Conservation (phyloP, 768 basidiomycete species). For the Rubroboletus pulcherrimus region DNA sequence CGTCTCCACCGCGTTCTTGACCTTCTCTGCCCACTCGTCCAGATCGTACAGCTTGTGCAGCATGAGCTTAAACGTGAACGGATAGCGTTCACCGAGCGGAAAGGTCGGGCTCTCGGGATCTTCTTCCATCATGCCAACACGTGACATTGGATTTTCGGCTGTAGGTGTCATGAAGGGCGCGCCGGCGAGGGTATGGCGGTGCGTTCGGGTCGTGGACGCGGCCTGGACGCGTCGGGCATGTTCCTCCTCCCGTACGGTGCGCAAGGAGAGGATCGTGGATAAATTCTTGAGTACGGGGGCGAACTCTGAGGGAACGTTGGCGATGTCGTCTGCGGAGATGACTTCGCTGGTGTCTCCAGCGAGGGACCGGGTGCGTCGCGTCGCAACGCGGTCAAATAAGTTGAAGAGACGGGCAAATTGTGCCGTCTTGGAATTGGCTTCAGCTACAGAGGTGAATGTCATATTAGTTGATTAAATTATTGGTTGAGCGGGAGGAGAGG, state of each 20-base stretch:
- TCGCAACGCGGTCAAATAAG: conserved; percentile 51
- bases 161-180: conserved; percentile 9
- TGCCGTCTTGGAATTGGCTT: conserved; percentile 38
- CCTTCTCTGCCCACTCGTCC: conserved; percentile 56
- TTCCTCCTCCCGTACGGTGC: conserved; percentile 28
- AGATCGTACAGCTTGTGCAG: conserved; percentile 60
- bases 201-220: conserved; percentile 3
- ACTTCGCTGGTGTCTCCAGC: conserved; percentile 12
- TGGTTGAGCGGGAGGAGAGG: neutral
- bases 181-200: conserved; percentile 23
- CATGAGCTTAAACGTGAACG: conserved; percentile 67
- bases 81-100: conserved; percentile 39
- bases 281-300: conserved; percentile 37
- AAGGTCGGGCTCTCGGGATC: conserved; percentile 37
- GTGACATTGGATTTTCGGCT: neutral
- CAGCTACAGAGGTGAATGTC: conserved; percentile 15
- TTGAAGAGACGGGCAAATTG: conserved; percentile 54
- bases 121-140: conserved; percentile 10
- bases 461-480: conserved; percentile 15
- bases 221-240: neutral
- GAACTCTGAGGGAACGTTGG: conserved; percentile 27
- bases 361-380: conserved; percentile 35
- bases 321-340: conserved; percentile 31
- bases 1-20: conserved; percentile 48
- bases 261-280: conserved; percentile 33